A percentile compares a stretch with the other conserved stretches of the same genome.
Evolutionary conservation across 176 grass and related monocot genomes (phyloP).

Genomic region (Eragrostis curvula): DNA sequence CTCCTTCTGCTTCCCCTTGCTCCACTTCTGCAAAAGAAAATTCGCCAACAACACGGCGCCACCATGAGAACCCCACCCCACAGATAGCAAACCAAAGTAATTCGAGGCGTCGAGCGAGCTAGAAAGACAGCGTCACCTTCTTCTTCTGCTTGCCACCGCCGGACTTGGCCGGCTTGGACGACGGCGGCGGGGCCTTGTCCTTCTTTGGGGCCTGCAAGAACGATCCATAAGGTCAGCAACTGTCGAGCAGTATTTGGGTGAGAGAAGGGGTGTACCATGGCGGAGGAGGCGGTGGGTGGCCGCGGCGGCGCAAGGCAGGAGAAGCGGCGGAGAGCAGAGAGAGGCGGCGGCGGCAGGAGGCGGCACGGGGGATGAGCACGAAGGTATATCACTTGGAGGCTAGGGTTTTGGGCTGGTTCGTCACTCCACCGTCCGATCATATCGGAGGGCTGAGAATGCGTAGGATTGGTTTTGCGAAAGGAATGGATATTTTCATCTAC

Average conservation of each 20-base stretch:
- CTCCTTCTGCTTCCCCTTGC: slow-evolving; percentile 67
- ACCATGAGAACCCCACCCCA: neutral
- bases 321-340: neutral
- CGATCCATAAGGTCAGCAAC: neutral
- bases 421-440: slow-evolving; percentile 23
- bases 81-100: neutral
- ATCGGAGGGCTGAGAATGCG: neutral
- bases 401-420: slow-evolving; percentile 12
- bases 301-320: neutral
- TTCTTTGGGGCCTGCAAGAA: slow-evolving; percentile 52
- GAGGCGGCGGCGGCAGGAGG: slow-evolving; percentile 31
- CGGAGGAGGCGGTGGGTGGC: neutral
- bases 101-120: too few relatives aligned
- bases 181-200: slow-evolving; percentile 55
- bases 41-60: neutral
- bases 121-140: slow-evolving; percentile 21
- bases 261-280: neutral
- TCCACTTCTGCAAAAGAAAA: slow-evolving; percentile 47
- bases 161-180: slow-evolving; percentile 62
- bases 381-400: slow-evolving; percentile 26
- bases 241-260: neutral
- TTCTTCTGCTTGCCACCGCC: slow-evolving; percentile 64
- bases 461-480: too few relatives aligned
- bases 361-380: neutral
- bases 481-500: too few relatives aligned